Conservation (phyloP, 2,329 filamentous ascomycete species). For the Sarocladiaceae sp. region DNA sequence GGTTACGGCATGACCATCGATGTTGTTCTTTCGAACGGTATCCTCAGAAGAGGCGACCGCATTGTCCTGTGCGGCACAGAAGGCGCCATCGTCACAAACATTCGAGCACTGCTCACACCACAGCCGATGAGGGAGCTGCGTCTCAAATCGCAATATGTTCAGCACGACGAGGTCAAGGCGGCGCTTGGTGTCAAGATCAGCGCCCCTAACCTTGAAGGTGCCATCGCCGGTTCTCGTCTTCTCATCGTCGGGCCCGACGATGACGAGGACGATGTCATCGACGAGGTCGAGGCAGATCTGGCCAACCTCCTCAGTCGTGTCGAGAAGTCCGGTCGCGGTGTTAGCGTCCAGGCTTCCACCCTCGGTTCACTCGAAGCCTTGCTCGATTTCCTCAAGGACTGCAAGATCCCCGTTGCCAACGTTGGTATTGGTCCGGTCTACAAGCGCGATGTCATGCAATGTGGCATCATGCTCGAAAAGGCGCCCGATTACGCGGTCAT, state of each 20-base stretch:
- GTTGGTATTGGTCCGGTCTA: constrained; percentile 96
- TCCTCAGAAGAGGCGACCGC: constrained; percentile 86
- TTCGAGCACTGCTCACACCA: constrained; percentile 87
- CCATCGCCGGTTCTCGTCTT: constrained; percentile 91
- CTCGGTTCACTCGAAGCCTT: constrained; percentile 94
- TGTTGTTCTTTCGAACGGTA: constrained; percentile 92
- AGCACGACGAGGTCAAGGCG: constrained; percentile 99
- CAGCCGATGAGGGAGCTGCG: constrained; percentile 89
- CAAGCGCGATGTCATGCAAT: constrained; percentile 95
- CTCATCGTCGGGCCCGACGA: constrained; percentile 92
- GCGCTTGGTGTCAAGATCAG: constrained; percentile 98
- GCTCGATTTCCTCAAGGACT: constrained; percentile 89
- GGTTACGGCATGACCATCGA: constrained; percentile 98
- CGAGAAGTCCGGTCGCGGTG: constrained; percentile 85
- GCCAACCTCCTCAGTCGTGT: constrained; percentile 87
- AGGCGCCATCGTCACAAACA: constrained; percentile 89
- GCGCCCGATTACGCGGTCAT: constrained; percentile 94
- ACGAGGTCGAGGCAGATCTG: constrained; percentile 93
- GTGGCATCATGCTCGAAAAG: constrained; percentile 95
- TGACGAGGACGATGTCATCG: constrained; percentile 92
- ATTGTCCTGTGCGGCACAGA: constrained; percentile 96
- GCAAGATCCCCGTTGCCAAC: constrained; percentile 95
- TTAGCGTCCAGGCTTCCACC: constrained; percentile 94
- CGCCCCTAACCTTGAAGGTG: constrained; percentile 88
- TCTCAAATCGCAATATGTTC: constrained; percentile 92